Evolutionary conservation across 2,329 filamentous ascomycete genomes (phyloP).

Genomic region (Aspergillus costaricaensis): DNA sequence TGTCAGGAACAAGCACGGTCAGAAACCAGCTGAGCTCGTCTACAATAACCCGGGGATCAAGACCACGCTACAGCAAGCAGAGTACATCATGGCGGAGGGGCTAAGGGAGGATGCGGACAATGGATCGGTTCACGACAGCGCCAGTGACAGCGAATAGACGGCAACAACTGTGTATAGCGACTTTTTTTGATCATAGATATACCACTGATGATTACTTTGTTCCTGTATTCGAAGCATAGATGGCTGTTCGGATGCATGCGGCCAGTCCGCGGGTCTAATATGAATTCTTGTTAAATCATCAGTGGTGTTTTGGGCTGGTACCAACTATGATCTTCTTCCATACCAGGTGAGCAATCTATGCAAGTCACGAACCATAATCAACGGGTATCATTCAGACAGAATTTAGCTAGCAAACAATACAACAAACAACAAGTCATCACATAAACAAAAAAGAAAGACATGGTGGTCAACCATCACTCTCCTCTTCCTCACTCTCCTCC

Average conservation of each 20-base stretch:
- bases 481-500: conserved; percentile 14
- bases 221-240: conserved; percentile 2
- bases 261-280: conserved; percentile 1
- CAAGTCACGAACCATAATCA: background rate
- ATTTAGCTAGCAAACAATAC: background rate
- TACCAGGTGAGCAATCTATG: background rate
- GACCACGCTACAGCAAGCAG: conserved; percentile 45
- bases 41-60: conserved; percentile 47
- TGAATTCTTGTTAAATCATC: background rate
- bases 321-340: background rate
- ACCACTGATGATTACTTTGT: conserved; percentile 23
- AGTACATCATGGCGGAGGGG: conserved; percentile 51
- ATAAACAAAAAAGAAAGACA: background rate
- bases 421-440: background rate
- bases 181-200: conserved; percentile 18
- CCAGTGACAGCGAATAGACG: conserved; percentile 44
- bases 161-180: conserved; percentile 6
- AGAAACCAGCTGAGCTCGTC: conserved; percentile 49
- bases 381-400: background rate
- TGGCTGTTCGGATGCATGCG: background rate
- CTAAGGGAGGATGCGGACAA: conserved; percentile 39
- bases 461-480: conserved; percentile 13
- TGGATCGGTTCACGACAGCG: conserved; percentile 40
- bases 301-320: background rate
- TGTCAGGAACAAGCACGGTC: conserved; percentile 50